Percentiles rank a stretch among this genome's conserved stretches.
phyloP scores from a whole-genome alignment of 306 rosid genomes.

The Quercus bicolor region DNA sequence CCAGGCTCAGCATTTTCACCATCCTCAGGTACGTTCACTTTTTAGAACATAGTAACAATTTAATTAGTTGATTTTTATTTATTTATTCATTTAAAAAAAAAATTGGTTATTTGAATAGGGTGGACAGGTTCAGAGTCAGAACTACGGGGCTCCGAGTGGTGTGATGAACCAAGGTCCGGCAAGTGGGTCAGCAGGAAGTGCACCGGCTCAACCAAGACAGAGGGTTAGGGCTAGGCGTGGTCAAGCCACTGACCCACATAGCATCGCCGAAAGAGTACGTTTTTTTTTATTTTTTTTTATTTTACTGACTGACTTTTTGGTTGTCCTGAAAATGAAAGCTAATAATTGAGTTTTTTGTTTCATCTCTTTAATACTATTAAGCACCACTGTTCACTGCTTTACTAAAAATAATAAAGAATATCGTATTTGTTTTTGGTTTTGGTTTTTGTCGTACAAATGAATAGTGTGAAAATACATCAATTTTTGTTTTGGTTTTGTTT shows the following conservation, averaged over 20 bases:
- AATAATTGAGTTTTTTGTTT: background rate
- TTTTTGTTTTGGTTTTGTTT: background rate
- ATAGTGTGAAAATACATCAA: no score
- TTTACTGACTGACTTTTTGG: conserved; percentile 6
- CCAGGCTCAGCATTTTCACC: conserved; percentile 59
- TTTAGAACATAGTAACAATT: background rate
- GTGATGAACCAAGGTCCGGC: conserved; percentile 48
- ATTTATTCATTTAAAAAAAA: no score
- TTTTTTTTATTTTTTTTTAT: background rate
- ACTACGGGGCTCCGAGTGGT: conserved; percentile 39
- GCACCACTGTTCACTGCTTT: no score
- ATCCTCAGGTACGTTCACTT: conserved; percentile 41
- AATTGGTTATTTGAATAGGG: conserved; percentile 16
- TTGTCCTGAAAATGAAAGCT: conserved; percentile 18
- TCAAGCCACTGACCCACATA: conserved; percentile 98
- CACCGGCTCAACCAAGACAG: conserved; percentile 78
- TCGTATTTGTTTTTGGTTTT: background rate
- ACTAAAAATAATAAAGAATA: no score
- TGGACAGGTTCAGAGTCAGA: conserved; percentile 42
- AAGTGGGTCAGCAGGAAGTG: conserved; percentile 34
- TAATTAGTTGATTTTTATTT: background rate
- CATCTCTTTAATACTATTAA: no score
- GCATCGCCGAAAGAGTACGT: conserved; percentile 91
- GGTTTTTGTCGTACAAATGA: background rate
- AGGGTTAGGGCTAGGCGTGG: conserved; percentile 93